Evolutionary conservation across 129 eudicot species (phyloP).

Genomic region (Saussurea involucrata): DNA sequence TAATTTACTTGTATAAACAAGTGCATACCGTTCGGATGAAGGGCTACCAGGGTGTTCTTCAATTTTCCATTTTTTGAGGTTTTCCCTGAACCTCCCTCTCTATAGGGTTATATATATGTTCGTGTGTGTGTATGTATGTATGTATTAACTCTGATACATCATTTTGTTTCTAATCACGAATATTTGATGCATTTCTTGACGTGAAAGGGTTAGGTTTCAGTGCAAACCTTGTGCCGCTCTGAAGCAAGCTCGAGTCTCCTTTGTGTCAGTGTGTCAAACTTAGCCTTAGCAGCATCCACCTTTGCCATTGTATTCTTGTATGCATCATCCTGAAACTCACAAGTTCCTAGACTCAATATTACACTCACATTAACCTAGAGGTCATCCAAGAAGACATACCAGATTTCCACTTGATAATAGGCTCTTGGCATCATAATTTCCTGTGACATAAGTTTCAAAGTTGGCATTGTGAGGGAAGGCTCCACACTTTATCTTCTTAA

Average conservation of each 20-base stretch:
- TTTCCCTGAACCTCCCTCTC: no score
- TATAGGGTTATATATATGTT: no score
- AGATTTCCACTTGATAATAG: conserved; percentile 9
- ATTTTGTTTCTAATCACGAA: background rate
- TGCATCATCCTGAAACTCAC: conserved; percentile 36
- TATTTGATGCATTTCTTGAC: background rate
- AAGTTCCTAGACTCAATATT: background rate
- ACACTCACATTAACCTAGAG: background rate
- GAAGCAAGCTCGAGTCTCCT: conserved; percentile 41
- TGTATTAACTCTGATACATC: background rate
- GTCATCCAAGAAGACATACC: conserved; percentile 27
- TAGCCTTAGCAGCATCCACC: conserved; percentile 55
- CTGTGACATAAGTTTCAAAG: conserved; percentile 26
- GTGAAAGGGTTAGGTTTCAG: conserved; percentile 1
- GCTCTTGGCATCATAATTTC: conserved; percentile 18
- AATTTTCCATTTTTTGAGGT: no score
- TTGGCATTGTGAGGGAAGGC: background rate
- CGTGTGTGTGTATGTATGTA: no score
- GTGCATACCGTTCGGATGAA: no score
- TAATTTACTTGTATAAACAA: no score
- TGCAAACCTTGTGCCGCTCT: conserved; percentile 53
- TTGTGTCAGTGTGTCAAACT: conserved; percentile 39
- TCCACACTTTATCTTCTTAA: background rate
- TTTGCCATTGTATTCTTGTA: conserved; percentile 25
- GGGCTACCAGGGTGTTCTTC: no score